These are phyloP conservation scores for Debaryomyces castellii DNA, from an alignment of 805 yeast genomes.

Conservation along the genomic window DNA sequence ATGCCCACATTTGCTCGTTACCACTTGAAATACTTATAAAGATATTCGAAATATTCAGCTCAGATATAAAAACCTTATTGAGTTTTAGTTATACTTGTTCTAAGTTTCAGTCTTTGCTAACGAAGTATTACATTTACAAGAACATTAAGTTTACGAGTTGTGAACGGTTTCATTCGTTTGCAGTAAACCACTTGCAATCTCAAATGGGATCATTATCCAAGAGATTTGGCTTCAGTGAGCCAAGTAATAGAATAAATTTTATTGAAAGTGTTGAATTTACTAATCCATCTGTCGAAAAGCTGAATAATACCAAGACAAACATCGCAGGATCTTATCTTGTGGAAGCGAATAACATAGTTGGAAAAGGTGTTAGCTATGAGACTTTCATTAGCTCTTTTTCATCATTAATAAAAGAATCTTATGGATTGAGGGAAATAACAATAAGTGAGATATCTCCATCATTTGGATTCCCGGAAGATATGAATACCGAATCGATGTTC, in stretches of 20 bases:
- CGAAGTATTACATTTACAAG: slow-evolving; percentile 37
- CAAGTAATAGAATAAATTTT: slow-evolving; percentile 31
- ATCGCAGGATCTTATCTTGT: slow-evolving; percentile 40
- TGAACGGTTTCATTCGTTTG: slow-evolving; percentile 33
- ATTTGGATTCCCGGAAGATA: slow-evolving; percentile 37
- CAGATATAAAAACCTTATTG: slow-evolving; percentile 19
- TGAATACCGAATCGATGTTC: slow-evolving; percentile 18
- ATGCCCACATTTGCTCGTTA: slow-evolving; percentile 34
- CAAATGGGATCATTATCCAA: slow-evolving; percentile 16
- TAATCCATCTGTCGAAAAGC: slow-evolving; percentile 32
- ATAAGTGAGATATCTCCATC: slow-evolving; percentile 50
- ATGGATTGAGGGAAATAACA: slow-evolving; percentile 41
- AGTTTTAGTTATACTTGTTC: slow-evolving; percentile 33
- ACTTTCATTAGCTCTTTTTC: slow-evolving; percentile 23
- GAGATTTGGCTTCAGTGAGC: slow-evolving; percentile 21
- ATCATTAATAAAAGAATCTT: slow-evolving; percentile 43
- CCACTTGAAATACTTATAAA: slow-evolving; percentile 44
- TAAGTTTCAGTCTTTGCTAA: slow-evolving; percentile 34
- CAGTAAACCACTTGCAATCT: slow-evolving; percentile 30
- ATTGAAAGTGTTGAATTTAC: slow-evolving; percentile 25
- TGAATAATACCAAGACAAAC: slow-evolving; percentile 19
- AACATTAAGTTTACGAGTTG: slow-evolving; percentile 23
- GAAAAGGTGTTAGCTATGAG: slow-evolving; percentile 18
- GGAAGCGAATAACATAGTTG: slow-evolving; percentile 18
- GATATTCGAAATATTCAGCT: slow-evolving; percentile 27